Evolutionary conservation across 306 rosid genomes (phyloP), one percentile per base, ranked within the genome.

Genomic region (Luffa acutangula): DNA sequence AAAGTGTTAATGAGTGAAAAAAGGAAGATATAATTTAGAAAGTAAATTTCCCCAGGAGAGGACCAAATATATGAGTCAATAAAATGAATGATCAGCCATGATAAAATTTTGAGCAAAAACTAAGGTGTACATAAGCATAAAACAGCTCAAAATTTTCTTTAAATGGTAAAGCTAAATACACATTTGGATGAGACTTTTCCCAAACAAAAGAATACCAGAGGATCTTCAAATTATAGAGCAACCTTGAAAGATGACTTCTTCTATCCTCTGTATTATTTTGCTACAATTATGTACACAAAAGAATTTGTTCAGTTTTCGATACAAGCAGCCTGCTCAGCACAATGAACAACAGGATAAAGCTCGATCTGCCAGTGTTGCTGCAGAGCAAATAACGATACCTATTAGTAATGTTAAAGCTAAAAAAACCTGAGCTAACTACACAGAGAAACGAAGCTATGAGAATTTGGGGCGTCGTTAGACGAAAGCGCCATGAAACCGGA

Each of bases 221-320:
- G 53, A 41, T 41, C 74, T 41, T 20, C 34, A 43, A 41, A 70
- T 42, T 45, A 43, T 1, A 42, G 9, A 43, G 31, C 59, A 51
- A 51, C 60, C 62, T 74, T 51, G 25, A 33, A 36, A 74, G 42
- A 8, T 51, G 25, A 31, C 21, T 48, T n/a, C 56, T 71, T 74
- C 25, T 31, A 49, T 74, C 59, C 21, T 31, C 62, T 49, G 77
- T 72, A 72, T 48, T 72, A 25, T 72, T 72, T 41, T 48, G 57
- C 58, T 33, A 51, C 15, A 17, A 33, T 51, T 74, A 74, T 74
- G 62, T 74, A 74, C 78, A 74, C 60, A 48, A 33, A 74, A 74
- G 43, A 49, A 74, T 51, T 17, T 33, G 60, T 17, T 74, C 45
- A 14, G 45, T 74, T 51, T 74, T 74, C 25, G 20, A 51, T 20